A percentile compares a stretch with the other conserved stretches of the same genome.
These are phyloP conservation scores for Pyricularia grisea DNA, from an alignment of 2,329 filamentous ascomycete genomes.

Conservation along the genomic window DNA sequence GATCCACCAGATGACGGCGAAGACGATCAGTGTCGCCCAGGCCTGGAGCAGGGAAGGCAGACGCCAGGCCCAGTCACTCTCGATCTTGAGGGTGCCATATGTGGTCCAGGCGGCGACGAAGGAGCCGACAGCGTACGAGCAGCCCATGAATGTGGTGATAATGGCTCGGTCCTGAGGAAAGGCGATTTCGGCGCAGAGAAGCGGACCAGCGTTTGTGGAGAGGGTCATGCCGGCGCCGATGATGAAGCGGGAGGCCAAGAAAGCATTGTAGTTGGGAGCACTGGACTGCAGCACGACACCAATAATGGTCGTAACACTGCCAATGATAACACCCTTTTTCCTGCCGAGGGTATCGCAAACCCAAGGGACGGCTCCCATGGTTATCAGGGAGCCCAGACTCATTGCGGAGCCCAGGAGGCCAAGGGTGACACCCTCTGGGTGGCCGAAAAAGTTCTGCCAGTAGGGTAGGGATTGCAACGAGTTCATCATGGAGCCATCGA, in stretches of 20 bases:
- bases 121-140: conserved; percentile 14
- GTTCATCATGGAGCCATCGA: background rate
- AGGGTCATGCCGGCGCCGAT: conserved; percentile 15
- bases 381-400: background rate
- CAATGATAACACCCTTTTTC: background rate
- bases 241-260: conserved; percentile 16
- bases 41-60: conserved; percentile 14
- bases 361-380: background rate
- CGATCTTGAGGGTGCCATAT: conserved; percentile 4
- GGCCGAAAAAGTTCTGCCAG: background rate
- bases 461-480: background rate
- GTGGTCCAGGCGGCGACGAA: conserved; percentile 8
- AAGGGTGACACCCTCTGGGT: background rate
- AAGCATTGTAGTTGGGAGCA: conserved; percentile 17
- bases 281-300: conserved; percentile 13
- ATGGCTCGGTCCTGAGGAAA: conserved; percentile 9
- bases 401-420: background rate
- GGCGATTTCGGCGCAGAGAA: conserved; percentile 11
- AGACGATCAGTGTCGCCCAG: conserved; percentile 11
- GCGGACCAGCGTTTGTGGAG: conserved; percentile 9
- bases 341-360: background rate
- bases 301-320: conserved; percentile 10
- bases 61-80: conserved; percentile 13
- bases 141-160: conserved; percentile 11
- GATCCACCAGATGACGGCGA: conserved; percentile 8